phyloP scores from a whole-genome alignment of 768 basidiomycete species.

The Infundibulicybe gibba region DNA sequence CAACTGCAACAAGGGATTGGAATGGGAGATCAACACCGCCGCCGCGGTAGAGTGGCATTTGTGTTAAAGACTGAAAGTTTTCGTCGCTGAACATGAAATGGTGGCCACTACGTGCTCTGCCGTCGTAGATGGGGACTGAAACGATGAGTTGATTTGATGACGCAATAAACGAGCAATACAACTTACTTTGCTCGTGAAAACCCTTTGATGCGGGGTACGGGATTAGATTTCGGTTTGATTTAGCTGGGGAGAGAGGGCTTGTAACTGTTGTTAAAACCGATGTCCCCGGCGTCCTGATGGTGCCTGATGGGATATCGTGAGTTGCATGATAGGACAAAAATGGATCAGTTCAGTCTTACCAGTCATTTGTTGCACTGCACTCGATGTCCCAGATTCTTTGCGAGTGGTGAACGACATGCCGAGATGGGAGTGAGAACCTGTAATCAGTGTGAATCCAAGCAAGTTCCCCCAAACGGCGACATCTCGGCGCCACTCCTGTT shows the following conservation, averaged over 20 bases:
- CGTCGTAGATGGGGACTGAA: too few species aligned
- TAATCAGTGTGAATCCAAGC: conserved; percentile 2
- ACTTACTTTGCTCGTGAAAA: too few species aligned
- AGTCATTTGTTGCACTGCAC: background rate
- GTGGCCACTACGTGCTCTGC: too few species aligned
- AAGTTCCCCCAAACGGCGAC: conserved; percentile 4
- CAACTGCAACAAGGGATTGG: background rate
- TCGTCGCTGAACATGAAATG: too few species aligned
- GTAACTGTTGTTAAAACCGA: background rate
- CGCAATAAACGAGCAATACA: too few species aligned
- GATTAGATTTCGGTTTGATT: too few species aligned
- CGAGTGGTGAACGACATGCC: conserved; percentile 2
- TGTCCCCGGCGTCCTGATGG: background rate
- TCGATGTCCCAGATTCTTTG: background rate
- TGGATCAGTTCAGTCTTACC: background rate
- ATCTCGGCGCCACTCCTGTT: conserved; percentile 6
- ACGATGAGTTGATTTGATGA: too few species aligned
- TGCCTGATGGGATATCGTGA: too few species aligned
- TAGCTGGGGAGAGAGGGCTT: too few species aligned
- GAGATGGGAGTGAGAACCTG: background rate
- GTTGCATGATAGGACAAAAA: background rate
- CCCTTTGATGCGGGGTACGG: too few species aligned
- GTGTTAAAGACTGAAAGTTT: too few species aligned
- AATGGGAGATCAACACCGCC: background rate
- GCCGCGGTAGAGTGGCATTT: background rate